Evolutionary conservation across 768 basidiomycete genomes (phyloP).

Genomic region (Auricularia sp.): DNA sequence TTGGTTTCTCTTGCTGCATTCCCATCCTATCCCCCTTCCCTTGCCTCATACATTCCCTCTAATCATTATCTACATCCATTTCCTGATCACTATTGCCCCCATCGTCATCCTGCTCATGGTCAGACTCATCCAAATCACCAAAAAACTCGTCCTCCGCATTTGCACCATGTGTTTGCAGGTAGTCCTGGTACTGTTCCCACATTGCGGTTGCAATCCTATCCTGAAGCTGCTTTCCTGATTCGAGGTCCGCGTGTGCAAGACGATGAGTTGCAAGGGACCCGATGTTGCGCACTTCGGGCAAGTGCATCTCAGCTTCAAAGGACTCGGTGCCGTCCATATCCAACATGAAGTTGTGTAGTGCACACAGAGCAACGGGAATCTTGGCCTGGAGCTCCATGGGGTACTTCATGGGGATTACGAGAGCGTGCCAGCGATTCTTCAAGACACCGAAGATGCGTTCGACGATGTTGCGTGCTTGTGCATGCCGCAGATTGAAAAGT

Average conservation of each 20-base stretch:
- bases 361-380: conserved; percentile 16
- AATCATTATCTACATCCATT: too few relatives aligned
- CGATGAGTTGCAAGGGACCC: not conserved
- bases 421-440: conserved; percentile 14
- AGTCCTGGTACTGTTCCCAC: conserved; percentile 12
- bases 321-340: not conserved
- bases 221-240: not conserved
- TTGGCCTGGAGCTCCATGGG: conserved; percentile 15
- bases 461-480: conserved; percentile 13
- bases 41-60: too few relatives aligned
- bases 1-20: too few relatives aligned
- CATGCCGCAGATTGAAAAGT: conserved; percentile 20
- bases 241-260: conserved; percentile 8
- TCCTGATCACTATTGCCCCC: too few relatives aligned
- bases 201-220: conserved; percentile 15
- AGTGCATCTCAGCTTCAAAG: not conserved
- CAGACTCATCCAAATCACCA: too few relatives aligned
- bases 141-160: too few relatives aligned
- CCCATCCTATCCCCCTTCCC: too few relatives aligned
- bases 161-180: too few relatives aligned
- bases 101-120: too few relatives aligned
- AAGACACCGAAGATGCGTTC: conserved; percentile 17
- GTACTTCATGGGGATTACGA: conserved; percentile 10
- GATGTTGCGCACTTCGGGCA: too few relatives aligned
- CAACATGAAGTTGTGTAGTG: conserved; percentile 21